Evolutionary conservation across 768 basidiomycete genomes (phyloP), one percentile per base, ranked within the genome.

Genomic region (Chalciporus sphaerocephalus): DNA sequence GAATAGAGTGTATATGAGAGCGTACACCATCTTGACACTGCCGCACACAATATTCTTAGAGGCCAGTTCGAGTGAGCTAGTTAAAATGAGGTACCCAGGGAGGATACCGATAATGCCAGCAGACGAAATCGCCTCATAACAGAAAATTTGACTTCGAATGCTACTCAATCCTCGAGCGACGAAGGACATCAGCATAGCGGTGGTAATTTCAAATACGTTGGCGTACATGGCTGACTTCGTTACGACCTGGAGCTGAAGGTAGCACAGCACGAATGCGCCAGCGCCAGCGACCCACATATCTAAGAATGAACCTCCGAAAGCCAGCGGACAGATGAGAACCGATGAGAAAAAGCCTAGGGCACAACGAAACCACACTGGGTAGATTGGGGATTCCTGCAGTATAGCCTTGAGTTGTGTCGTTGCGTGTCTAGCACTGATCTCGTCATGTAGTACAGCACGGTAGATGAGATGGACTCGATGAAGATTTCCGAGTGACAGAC

Each of bases 91-190:
- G 65, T 85, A 93, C 1, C 89, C 92, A n/a, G 92, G 92, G 36
- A 94, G 75, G 49, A 95, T 92, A 28, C 88, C 82, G 24, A 94
- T 87, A 44, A 94, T 88, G 20, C 83, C 83, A 40, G 90, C 76
- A 7, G 89, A 92, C 1, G 92, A 92, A 47, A 95, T 86, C 3
- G 93, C 87, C 3, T 89, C 85, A 60, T 94, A 96, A 62, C 92
- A 96, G 66, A 96, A 95, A 40, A 87, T 74, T 39, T 83, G 76
- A 40, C 74, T 78, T 15, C 76, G 76, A 47, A 92, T 89, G 52
- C 84, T 86, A 49, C 89, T 86, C 25, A 96, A 68, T 8, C 83
- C 92, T 36, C 92, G 83, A 32, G 92, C 85, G 22, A 73, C 67
- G 58, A 92, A 89, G 0, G 90, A 90, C 41, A 92, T 82, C 24